A percentile compares a stretch with the other conserved stretches of the same genome.
These are phyloP conservation scores for Neocucurbitaria cava DNA, from an alignment of 2,329 filamentous ascomycete species.

Conservation along the genomic window DNA sequence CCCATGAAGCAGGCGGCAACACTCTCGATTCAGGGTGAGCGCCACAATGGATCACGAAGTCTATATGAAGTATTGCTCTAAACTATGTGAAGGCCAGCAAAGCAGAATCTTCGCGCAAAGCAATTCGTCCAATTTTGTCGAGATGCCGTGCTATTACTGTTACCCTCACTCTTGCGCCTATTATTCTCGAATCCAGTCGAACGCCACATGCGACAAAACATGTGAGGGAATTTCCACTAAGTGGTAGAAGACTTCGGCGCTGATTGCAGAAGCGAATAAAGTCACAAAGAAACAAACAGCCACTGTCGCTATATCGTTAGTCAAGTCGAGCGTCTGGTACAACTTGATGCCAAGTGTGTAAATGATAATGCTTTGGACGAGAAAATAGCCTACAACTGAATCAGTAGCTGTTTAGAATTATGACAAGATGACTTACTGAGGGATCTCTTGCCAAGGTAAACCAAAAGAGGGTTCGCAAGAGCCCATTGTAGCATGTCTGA, in stretches of 20 bases:
- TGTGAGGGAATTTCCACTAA: constrained; percentile 20
- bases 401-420: not conserved
- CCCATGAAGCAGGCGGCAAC: no score
- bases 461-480: constrained; percentile 42
- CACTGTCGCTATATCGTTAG: constrained; percentile 5
- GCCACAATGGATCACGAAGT: no score
- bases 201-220: constrained; percentile 4
- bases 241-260: constrained; percentile 24
- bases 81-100: no score
- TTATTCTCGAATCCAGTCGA: constrained; percentile 11
- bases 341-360: constrained; percentile 49
- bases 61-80: no score
- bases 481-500: constrained; percentile 40
- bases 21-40: no score
- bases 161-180: no score
- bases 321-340: constrained; percentile 48
- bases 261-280: constrained; percentile 3
- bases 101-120: no score
- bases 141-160: no score
- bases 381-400: constrained; percentile 43
- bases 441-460: constrained; percentile 47
- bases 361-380: constrained; percentile 46
- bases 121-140: no score
- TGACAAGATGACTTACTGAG: constrained; percentile 45
- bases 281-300: constrained; percentile 17